Percentiles rank a stretch among this genome's conserved stretches.
Conservation (phyloP, 2,329 filamentous ascomycete genomes). For the Emergomyces orientalis region DNA sequence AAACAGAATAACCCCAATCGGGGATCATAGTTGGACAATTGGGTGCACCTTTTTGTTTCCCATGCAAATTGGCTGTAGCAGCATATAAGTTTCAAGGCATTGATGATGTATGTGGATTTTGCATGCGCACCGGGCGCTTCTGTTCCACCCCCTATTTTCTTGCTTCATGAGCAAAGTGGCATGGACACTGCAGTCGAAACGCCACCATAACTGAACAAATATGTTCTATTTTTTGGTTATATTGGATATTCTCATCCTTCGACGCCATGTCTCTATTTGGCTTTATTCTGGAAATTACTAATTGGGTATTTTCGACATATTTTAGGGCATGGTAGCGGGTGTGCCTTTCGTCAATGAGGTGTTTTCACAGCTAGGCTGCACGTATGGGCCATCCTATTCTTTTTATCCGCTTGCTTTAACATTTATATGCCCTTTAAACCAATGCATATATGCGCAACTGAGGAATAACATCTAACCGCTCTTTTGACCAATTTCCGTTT, state of each 20-base stretch:
- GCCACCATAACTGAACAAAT: not conserved
- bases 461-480: not conserved
- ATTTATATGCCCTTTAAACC: not conserved
- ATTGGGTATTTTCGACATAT: not conserved
- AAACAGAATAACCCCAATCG: not conserved
- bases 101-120: not conserved
- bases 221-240: not conserved
- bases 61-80: not conserved
- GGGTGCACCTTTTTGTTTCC: not conserved
- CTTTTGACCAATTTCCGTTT: slow-evolving; percentile 5
- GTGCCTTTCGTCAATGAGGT: slow-evolving; percentile 94
- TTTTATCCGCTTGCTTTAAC: not conserved
- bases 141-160: not conserved
- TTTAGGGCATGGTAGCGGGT: slow-evolving; percentile 73
- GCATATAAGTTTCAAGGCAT: not conserved
- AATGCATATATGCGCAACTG: not conserved
- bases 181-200: not conserved
- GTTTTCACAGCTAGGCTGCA: slow-evolving; percentile 79
- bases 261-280: not conserved
- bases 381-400: slow-evolving; percentile 35
- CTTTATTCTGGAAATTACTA: not conserved
- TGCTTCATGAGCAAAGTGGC: not conserved
- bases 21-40: not conserved
- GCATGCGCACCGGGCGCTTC: too few relatives aligned
- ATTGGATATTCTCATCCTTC: not conserved